Conservation (phyloP, 805 yeast species). For the Ogataea henricii region DNA sequence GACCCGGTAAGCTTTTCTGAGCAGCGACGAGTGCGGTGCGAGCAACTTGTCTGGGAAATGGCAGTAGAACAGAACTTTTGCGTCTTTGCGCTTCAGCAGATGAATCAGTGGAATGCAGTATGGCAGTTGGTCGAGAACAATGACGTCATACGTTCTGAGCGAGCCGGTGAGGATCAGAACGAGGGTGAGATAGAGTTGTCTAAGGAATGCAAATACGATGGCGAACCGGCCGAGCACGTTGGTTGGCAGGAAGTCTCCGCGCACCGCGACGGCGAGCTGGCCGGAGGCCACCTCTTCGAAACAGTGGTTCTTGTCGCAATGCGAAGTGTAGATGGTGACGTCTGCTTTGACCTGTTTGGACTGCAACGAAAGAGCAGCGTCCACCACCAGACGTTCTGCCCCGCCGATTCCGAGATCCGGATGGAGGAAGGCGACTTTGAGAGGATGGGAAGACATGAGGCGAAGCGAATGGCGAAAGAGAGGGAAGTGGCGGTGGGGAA, state of each 20-base stretch:
- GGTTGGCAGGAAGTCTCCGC: constrained; percentile 86
- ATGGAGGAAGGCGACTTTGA: constrained; percentile 82
- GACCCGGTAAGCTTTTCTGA: constrained; percentile 67
- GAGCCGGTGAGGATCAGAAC: constrained; percentile 50
- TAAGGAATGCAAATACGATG: constrained; percentile 77
- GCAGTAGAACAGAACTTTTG: constrained; percentile 80
- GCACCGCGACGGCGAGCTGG: constrained; percentile 61
- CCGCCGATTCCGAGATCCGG: constrained; percentile 98
- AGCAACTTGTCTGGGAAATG: constrained; percentile 93
- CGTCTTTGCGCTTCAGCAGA: constrained; percentile 38
- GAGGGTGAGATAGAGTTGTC: constrained; percentile 71
- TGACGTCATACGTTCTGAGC: constrained; percentile 59
- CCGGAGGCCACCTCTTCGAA: constrained; percentile 82
- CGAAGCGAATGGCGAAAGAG: background rate
- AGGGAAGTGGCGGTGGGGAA: too few species aligned
- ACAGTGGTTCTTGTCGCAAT: constrained; percentile 83
- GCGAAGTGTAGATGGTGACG: constrained; percentile 80
- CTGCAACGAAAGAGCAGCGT: constrained; percentile 87
- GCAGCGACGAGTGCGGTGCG: constrained; percentile 54
- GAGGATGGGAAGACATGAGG: background rate
- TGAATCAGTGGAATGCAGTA: constrained; percentile 76
- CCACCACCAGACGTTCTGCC: constrained; percentile 96
- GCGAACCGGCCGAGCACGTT: constrained; percentile 63
- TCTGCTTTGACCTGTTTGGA: constrained; percentile 37
- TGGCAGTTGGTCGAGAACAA: constrained; percentile 86